Base-by-base conservation (phyloP, 352 stramenopile species). In the Pythium plurisporium region DNA sequence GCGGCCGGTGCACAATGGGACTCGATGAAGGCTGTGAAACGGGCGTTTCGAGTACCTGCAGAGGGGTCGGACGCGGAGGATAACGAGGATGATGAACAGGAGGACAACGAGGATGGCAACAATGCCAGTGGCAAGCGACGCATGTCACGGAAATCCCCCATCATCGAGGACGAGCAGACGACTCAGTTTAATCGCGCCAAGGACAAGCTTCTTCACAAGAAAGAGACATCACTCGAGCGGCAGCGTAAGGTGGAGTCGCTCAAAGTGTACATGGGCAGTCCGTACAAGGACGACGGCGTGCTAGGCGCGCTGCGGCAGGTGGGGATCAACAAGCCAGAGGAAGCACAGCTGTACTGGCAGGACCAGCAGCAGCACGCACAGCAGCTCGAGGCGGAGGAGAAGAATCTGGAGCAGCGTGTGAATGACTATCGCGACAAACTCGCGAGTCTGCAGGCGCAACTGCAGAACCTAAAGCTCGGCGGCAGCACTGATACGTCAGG, bases 181-280 rank as follows among this genome's bases (percentile, higher is more conserved):
- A 45, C 62, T 22, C 82, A 82, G 46, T 80, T 91, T 23, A 59
- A 67, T 6, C 79, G 71, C 34, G 70, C 79, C 15, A 90, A 89
- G 52, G 81, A 88, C 38, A 89, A 88, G 53, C 52, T 89, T 42
- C 72, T 88, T 42, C 80, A 89, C 52, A 90, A 90, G 72, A 81
- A 82, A 43, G 80, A 87, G 50, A 86, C 76, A 14, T 76, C 72
- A 20, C 33, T 74, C 15, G 72, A 72, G 26, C 72, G 80, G 17
- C 74, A 85, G 17, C 73, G 78, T 45, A 85, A 90, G 41, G 57
- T 65, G 14, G 74, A 86, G 38, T 80, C 59, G 45, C 67, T 91
- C 29, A 81, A 88, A 37, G 41, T 83, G 20, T 93, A 91, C 44
- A 53, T 89, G n/a, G 79, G 80, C 2, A 86, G 77, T 33, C 66